phyloP scores from a whole-genome alignment of 2,329 filamentous ascomycete genomes.

The Parastagonospora avenae region DNA sequence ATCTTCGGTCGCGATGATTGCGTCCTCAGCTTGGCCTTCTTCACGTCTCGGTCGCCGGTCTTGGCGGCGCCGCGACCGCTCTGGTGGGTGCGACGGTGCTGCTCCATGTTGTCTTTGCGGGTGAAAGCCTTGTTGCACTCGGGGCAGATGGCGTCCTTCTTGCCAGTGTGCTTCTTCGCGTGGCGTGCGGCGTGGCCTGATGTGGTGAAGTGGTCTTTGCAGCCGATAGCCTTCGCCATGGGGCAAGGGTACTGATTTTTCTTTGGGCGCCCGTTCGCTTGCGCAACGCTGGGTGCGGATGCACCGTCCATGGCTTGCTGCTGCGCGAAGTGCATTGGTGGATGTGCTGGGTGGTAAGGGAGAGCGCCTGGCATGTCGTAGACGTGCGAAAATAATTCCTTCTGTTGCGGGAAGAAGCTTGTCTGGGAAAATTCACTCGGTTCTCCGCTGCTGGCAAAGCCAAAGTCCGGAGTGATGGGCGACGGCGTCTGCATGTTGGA shows the following conservation, averaged over 20 bases:
- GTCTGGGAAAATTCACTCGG: slow-evolving; percentile 36
- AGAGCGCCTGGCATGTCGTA: slow-evolving; percentile 28
- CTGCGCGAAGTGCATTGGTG: neutral
- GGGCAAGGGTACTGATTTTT: slow-evolving; percentile 77
- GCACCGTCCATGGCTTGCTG: slow-evolving; percentile 7
- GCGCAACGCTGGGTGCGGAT: slow-evolving; percentile 51
- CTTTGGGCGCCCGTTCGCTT: slow-evolving; percentile 51
- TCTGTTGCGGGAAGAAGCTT: slow-evolving; percentile 35
- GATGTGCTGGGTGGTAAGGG: slow-evolving; percentile 25
- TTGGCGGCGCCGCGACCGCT: slow-evolving; percentile 52
- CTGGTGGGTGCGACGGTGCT: slow-evolving; percentile 78
- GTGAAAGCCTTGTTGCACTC: slow-evolving; percentile 82
- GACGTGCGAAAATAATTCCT: slow-evolving; percentile 32
- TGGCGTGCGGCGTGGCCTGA: slow-evolving; percentile 85
- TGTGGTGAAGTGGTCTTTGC: slow-evolving; percentile 81
- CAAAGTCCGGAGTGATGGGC: slow-evolving; percentile 53
- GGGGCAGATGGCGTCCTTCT: slow-evolving; percentile 73
- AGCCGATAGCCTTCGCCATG: slow-evolving; percentile 71
- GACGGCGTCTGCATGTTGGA: slow-evolving; percentile 51
- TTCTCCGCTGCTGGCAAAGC: slow-evolving; percentile 30
- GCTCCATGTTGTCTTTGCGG: slow-evolving; percentile 86
- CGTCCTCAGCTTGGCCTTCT: slow-evolving; percentile 43
- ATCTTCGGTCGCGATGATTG: slow-evolving; percentile 37
- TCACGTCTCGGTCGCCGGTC: slow-evolving; percentile 39
- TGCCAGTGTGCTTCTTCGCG: slow-evolving; percentile 81